Evolutionary conservation across 73 alveolate species (phyloP).

Genomic region (Symbiodinium pilosum): DNA sequence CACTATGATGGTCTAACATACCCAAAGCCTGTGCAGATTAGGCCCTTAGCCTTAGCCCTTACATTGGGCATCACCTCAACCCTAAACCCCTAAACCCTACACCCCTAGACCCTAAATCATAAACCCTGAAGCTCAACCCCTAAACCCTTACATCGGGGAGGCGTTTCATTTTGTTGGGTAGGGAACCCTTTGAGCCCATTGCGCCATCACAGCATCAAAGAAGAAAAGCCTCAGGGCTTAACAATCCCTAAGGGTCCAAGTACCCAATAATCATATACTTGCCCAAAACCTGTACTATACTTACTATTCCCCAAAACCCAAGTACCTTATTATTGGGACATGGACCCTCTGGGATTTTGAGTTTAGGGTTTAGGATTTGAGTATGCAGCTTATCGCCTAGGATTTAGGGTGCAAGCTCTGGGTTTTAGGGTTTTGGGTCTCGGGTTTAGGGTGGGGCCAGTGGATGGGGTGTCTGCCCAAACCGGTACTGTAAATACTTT

Average conservation of each 20-base stretch:
- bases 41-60: too few relatives aligned
- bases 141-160: too few relatives aligned
- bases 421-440: not conserved
- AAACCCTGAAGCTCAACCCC: too few relatives aligned
- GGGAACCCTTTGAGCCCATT: conserved; percentile 98
- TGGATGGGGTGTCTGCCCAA: too few relatives aligned
- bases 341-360: conserved; percentile 94
- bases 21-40: too few relatives aligned
- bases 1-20: too few relatives aligned
- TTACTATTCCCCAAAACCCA: not conserved
- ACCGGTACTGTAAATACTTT: too few relatives aligned
- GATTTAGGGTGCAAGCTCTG: not conserved
- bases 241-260: not conserved
- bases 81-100: too few relatives aligned
- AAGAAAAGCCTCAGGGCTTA: conserved; percentile 96
- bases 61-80: too few relatives aligned
- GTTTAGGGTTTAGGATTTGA: not conserved
- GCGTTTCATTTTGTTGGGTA: too few relatives aligned
- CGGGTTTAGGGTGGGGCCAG: not conserved
- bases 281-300: not conserved
- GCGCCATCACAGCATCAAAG: conserved; percentile 97
- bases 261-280: not conserved
- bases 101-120: too few relatives aligned
- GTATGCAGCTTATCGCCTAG: not conserved
- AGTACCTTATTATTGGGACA: not conserved